Conservation (phyloP, 495 filamentous ascomycete genomes). For the Podospora comata region DNA sequence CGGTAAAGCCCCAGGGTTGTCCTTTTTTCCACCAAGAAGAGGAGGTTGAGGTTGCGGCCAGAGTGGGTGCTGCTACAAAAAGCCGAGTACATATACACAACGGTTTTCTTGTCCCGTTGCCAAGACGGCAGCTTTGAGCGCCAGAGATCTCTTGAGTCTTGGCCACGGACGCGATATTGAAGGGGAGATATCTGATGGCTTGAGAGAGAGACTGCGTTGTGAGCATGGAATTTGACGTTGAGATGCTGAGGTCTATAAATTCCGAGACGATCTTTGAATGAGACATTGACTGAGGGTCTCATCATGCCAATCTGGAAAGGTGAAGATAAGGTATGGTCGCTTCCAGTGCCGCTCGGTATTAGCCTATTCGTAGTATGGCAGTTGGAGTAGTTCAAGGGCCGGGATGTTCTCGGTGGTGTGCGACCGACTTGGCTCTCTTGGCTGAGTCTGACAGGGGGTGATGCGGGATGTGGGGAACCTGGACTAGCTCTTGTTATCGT, state of each 20-base stretch:
- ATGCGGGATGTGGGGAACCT: not conserved
- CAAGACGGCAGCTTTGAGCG: conserved; percentile 5
- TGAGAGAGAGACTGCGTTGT: not conserved
- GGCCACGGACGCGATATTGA: not conserved
- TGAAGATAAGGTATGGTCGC: not conserved
- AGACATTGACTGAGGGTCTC: not conserved
- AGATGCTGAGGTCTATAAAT: not conserved
- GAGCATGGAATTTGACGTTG: not conserved
- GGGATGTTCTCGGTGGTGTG: conserved; percentile 6
- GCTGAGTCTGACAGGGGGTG: not conserved
- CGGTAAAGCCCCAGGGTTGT: conserved; percentile 7
- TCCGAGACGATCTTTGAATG: not conserved
- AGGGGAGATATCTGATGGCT: not conserved
- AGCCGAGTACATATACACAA: conserved; percentile 1
- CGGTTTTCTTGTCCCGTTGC: conserved; percentile 13
- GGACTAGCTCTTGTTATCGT: not conserved
- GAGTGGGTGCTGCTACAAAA: not conserved
- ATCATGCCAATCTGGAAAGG: not conserved
- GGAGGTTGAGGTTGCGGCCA: not conserved
- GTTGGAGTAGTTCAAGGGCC: conserved; percentile 2
- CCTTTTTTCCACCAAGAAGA: conserved; percentile 24
- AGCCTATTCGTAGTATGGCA: conserved; percentile 16
- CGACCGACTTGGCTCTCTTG: conserved; percentile 2
- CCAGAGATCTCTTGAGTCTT: conserved; percentile 6
- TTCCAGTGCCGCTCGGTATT: conserved; percentile 1